phyloP scores from a whole-genome alignment of 2,329 filamentous ascomycete species.

The Hansfordia pulvinata region DNA sequence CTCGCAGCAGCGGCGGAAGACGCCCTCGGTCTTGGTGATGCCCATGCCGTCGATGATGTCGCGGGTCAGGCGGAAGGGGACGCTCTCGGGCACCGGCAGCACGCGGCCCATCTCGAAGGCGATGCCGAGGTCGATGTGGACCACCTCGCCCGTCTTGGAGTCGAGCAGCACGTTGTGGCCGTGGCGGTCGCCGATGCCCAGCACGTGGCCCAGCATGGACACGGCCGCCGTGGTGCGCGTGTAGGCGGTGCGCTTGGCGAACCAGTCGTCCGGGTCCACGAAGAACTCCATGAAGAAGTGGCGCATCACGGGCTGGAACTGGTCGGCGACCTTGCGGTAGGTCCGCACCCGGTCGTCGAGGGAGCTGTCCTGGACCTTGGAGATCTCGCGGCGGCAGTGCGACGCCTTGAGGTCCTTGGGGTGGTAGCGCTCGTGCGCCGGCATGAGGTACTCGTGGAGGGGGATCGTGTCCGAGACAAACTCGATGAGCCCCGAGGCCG shows the following conservation, averaged over 20 bases:
- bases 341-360: constrained; percentile 58
- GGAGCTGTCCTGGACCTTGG: constrained; percentile 54
- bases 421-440: constrained; percentile 76
- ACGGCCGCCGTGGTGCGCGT: constrained; percentile 88
- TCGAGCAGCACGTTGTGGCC: constrained; percentile 96
- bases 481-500: constrained; percentile 82
- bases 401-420: constrained; percentile 69
- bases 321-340: constrained; percentile 66
- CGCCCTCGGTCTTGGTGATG: constrained; percentile 84
- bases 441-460: constrained; percentile 82
- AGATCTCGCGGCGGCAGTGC: constrained; percentile 68
- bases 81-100: constrained; percentile 87
- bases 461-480: constrained; percentile 92
- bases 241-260: constrained; percentile 75
- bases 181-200: constrained; percentile 88
- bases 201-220: constrained; percentile 84
- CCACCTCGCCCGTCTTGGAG: constrained; percentile 76
- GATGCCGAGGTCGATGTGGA: constrained; percentile 94
- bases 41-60: constrained; percentile 98
- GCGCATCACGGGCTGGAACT: constrained; percentile 84
- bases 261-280: constrained; percentile 91
- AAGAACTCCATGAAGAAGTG: constrained; percentile 98
- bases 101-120: constrained; percentile 94
- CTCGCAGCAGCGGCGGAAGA: constrained; percentile 95
- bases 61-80: constrained; percentile 86